Evolutionary conservation across 2,329 filamentous ascomycete genomes (phyloP).

Genomic region (Diplodia mutila): DNA sequence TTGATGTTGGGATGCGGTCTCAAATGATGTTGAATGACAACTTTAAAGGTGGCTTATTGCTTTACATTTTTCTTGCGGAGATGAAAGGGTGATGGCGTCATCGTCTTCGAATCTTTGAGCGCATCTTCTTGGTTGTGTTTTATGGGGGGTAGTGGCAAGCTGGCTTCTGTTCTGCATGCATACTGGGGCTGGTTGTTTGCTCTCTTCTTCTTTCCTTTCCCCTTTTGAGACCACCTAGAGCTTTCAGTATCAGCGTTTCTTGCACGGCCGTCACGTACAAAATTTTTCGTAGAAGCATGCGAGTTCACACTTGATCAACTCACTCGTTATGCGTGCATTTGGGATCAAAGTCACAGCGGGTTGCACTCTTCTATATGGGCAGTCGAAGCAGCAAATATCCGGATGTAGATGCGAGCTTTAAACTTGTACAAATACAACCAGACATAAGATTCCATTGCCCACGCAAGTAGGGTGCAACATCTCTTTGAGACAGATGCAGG

Average conservation of each 20-base stretch:
- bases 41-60: neutral
- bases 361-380: too few species aligned
- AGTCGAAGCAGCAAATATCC: too few species aligned
- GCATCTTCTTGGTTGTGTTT: neutral
- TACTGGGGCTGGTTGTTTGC: neutral
- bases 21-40: neutral
- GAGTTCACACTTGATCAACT: neutral
- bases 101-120: neutral
- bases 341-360: too few species aligned
- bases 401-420: too few species aligned
- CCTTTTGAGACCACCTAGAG: neutral
- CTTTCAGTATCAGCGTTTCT: neutral
- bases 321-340: neutral
- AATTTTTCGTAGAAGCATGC: neutral
- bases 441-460: too few species aligned
- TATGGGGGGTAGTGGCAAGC: neutral
- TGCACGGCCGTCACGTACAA: conserved; percentile 3
- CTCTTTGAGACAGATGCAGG: too few species aligned
- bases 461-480: too few species aligned
- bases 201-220: neutral
- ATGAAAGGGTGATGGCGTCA: neutral
- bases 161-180: neutral
- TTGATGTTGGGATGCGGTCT: neutral
- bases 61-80: neutral
- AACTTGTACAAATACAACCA: too few species aligned